Evolutionary conservation across 2,329 filamentous ascomycete species (phyloP), one percentile per base, ranked within the genome.

Genomic region (Leptographium radiaticola): DNA sequence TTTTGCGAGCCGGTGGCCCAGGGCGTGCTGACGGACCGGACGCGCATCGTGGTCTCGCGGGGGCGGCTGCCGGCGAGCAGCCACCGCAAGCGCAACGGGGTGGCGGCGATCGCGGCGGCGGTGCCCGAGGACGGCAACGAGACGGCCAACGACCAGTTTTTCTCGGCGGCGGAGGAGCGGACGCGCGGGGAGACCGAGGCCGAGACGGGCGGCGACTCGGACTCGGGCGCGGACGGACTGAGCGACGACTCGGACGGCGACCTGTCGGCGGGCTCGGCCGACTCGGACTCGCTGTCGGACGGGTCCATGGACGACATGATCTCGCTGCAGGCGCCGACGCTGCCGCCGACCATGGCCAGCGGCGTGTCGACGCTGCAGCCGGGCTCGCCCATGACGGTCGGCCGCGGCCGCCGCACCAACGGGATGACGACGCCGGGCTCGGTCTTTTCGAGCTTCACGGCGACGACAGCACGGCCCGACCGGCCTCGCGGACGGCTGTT

Each of bases 1-100:
- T 81, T 94, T n/a, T 97, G 90, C 65, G 93, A 98, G 66, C 93
- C 93, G 10, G 89, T 97, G 16, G 82, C 87, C 7, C 93, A 98
- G 68, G 93, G 93, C 10, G 68, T 93, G 6, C 66, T 98, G 48
- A 77, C 83, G 10, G 76, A 87, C 0, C 77, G 73, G 13, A 98
- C 90, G 16, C 89, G 86, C 62, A 88, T 98, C 55, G 83, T 98
- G 30, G 75, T 97, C 25, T 83, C 87, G 49, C 77, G 79, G 31
- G 79, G 81, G 6, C 79, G 75, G 60, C 75, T 73, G 30, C 77
- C 80, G 15, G 96, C 90, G 1, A 73, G 75, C 18, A 75, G 76
- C 46, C 67, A 74, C 33, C 33, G 33, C 33, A 6, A 34, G 33
- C 33, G 7, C 33, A 81, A 83, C 60, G 82, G 80, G 46, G 75